Conservation (phyloP, 257 asterid genomes). For the Solanum corneliomulleri region DNA sequence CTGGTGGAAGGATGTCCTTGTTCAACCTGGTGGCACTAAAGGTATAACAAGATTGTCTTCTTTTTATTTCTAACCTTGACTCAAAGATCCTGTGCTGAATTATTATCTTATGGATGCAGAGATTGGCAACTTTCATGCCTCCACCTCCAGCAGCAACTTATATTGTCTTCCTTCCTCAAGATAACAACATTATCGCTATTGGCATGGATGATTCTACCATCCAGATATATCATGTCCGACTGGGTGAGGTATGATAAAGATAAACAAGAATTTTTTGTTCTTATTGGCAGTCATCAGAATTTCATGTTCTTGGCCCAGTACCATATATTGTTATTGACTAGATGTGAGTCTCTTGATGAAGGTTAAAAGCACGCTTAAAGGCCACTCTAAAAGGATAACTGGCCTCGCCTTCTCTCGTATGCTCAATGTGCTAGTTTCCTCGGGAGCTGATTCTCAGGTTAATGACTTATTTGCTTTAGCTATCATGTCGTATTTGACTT, state of each 20-base stretch:
- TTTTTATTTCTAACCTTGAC: neutral
- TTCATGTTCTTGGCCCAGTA: neutral
- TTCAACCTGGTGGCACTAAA: conserved; percentile 55
- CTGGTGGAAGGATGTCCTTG: conserved; percentile 51
- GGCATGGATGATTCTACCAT: conserved; percentile 59
- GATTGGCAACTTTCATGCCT: conserved; percentile 53
- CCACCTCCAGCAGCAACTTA: conserved; percentile 60
- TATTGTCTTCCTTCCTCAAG: conserved; percentile 53
- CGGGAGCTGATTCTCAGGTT: conserved; percentile 53
- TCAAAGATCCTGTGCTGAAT: neutral
- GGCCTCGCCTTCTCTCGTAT: conserved; percentile 42
- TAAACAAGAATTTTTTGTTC: neutral
- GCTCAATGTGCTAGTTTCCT: conserved; percentile 33
- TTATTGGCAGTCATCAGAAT: neutral
- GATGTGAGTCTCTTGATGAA: conserved; percentile 8
- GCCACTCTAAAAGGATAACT: conserved; percentile 36
- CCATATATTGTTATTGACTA: neutral
- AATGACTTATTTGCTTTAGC: neutral
- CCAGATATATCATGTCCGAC: conserved; percentile 43
- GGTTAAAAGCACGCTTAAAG: conserved; percentile 47
- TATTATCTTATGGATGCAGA: conserved; percentile 17
- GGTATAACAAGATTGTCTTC: conserved; percentile 14
- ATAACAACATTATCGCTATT: conserved; percentile 47
- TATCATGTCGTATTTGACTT: neutral
- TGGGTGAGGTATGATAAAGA: conserved; percentile 31